Base-by-base conservation (phyloP, 2,329 filamentous ascomycete species). In the Whalleya microplaca region DNA sequence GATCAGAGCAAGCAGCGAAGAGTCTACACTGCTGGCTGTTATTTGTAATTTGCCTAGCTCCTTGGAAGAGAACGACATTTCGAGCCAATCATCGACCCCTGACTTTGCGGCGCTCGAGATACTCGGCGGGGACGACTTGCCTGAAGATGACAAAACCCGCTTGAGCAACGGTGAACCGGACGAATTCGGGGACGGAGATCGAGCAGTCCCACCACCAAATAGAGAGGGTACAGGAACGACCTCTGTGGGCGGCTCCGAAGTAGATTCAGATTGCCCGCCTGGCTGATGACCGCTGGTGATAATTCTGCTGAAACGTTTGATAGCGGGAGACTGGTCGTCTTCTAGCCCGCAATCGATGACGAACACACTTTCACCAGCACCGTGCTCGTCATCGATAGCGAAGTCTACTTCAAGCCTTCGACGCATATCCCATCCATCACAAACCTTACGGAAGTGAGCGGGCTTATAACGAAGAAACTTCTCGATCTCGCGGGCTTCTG, bases 381-480 rank as follows among this genome's bases (percentile, higher is more conserved):
- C 84, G 52, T 84, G 78, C n/a, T 85, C 84, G 73, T 95, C 90
- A 63, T 93, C 91, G 19, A 85, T 86, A 41, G 89, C 89, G 74
- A 97, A 98, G 69, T 99, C 95, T 2, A 96, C 91, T 66, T 95
- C 89, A 2, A 98, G 77, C 59, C 80, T 86, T 58, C 92, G 85
- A 51, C 86, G 86, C 93, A 98, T 98, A 68, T 98, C 91, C 94
- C 95, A 98, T 2, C 90, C 89, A 55, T 89, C 78, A 68, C 90
- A 98, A 1, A 85, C 79, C 66, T 87, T 88, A 20, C 88, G 86
- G 71, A 96, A 96, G 64, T 96, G 85, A 41, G 85, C 83, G 3
- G 94, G 93, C 64, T 85, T 87, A 65, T 89, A 86, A 0, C 78
- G 78, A 18, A 96, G 72, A 64, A 90, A 96, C 42, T 81, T 84